phyloP scores from a whole-genome alignment of 768 basidiomycete species.

The Pulveroboletus ravenelii region DNA sequence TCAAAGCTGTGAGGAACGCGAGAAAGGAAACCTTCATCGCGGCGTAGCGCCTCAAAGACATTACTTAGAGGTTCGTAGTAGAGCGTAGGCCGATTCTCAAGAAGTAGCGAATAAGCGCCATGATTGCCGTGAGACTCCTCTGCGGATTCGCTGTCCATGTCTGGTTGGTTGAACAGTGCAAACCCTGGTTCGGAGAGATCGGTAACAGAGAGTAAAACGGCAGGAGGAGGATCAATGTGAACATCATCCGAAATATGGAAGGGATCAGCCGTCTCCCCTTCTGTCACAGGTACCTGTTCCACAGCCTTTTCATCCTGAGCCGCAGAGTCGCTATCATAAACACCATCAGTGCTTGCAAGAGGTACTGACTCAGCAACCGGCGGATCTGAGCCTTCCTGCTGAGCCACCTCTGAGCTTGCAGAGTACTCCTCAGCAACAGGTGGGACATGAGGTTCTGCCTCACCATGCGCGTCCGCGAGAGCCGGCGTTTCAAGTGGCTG shows the following conservation, averaged over 20 bases:
- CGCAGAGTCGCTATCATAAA: not conserved
- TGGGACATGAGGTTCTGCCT: conserved; percentile 2
- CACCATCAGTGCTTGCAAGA: conserved; percentile 6
- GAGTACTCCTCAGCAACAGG: conserved; percentile 3
- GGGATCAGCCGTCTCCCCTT: conserved; percentile 34
- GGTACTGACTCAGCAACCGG: conserved; percentile 7
- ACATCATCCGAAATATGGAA: conserved; percentile 63
- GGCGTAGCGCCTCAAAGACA: conserved; percentile 69
- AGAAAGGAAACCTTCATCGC: conserved; percentile 48
- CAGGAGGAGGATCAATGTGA: conserved; percentile 71
- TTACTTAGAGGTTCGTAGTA: conserved; percentile 72
- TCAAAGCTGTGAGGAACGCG: conserved; percentile 44
- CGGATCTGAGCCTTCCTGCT: conserved; percentile 8
- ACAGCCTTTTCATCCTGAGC: conserved; percentile 8
- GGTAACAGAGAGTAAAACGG: conserved; percentile 48
- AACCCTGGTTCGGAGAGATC: conserved; percentile 40
- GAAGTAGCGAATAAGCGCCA: conserved; percentile 39
- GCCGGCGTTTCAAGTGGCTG: conserved; percentile 6
- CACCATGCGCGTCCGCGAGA: conserved; percentile 2
- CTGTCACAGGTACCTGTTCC: conserved; percentile 10
- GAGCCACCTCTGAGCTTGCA: conserved; percentile 7
- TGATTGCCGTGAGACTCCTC: conserved; percentile 12
- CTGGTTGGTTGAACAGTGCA: conserved; percentile 55
- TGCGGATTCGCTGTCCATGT: conserved; percentile 22
- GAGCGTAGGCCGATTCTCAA: conserved; percentile 60